Conservation (phyloP, 805 yeast genomes). For the Ogataea nakhonphanomensis region DNA sequence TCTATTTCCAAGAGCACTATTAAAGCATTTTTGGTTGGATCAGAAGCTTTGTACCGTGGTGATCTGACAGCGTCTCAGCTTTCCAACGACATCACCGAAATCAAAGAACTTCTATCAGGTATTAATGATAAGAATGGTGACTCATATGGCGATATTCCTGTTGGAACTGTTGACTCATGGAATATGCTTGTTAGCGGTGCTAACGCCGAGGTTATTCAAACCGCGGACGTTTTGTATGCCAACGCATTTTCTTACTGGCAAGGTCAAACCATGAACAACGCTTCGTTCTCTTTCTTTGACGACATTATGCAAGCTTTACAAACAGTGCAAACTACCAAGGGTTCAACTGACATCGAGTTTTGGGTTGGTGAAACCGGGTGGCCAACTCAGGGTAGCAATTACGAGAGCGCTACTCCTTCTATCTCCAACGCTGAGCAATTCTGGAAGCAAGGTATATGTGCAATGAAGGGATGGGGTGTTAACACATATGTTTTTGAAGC, state of each 20-base stretch:
- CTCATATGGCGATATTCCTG: slow-evolving; percentile 66
- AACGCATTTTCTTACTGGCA: slow-evolving; percentile 99
- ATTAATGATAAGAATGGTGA: slow-evolving; percentile 80
- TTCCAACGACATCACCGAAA: slow-evolving; percentile 60
- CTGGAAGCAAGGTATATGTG: slow-evolving; percentile 91
- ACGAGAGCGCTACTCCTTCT: slow-evolving; percentile 63
- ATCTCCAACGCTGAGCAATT: slow-evolving; percentile 68
- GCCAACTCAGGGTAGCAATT: slow-evolving; percentile 84
- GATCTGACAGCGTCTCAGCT: slow-evolving; percentile 76
- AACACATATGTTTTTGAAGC: slow-evolving; percentile 93
- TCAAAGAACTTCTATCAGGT: slow-evolving; percentile 56
- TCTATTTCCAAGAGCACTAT: slow-evolving; percentile 63
- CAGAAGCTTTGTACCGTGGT: slow-evolving; percentile 91
- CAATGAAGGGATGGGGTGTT: slow-evolving; percentile 93
- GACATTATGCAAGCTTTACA: slow-evolving; percentile 98
- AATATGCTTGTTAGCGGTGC: slow-evolving; percentile 81
- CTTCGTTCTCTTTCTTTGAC: slow-evolving; percentile 90
- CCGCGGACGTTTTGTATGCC: slow-evolving; percentile 83
- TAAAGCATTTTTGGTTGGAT: slow-evolving; percentile 82
- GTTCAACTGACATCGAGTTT: slow-evolving; percentile 79
- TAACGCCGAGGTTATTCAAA: slow-evolving; percentile 65
- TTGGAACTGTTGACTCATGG: slow-evolving; percentile 97
- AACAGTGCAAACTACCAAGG: slow-evolving; percentile 80
- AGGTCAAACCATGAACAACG: slow-evolving; percentile 81
- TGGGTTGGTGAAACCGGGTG: slow-evolving; percentile 99